A percentile compares a stretch with the other conserved stretches of the same genome.
Evolutionary conservation across 2,329 filamentous ascomycete species (phyloP).

Genomic region (Lasiodiplodia citricola): DNA sequence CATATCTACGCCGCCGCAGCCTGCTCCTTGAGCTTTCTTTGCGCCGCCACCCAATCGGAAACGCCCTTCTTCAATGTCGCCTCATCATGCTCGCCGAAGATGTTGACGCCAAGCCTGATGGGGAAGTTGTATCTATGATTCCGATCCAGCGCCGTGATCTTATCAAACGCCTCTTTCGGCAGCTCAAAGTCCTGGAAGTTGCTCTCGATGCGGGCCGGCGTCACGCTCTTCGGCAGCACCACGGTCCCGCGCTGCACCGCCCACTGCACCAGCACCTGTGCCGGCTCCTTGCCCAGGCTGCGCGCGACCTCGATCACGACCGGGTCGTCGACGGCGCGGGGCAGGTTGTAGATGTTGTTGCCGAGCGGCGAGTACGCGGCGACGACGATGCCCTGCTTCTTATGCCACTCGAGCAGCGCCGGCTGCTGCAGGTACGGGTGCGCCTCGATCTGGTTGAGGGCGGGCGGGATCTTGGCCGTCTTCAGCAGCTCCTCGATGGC

Average conservation of each 20-base stretch:
- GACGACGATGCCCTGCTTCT: constrained; percentile 54
- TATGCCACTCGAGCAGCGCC: constrained; percentile 62
- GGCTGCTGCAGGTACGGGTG: constrained; percentile 71
- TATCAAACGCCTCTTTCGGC: constrained; percentile 36
- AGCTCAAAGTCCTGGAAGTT: constrained; percentile 43
- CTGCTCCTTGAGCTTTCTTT: constrained; percentile 32
- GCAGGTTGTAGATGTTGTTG: constrained; percentile 61
- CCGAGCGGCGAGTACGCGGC: constrained; percentile 59
- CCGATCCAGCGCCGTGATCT: constrained; percentile 44
- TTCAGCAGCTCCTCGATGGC: constrained; percentile 30
- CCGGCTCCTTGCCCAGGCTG: constrained; percentile 74
- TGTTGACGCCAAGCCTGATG: constrained; percentile 25
- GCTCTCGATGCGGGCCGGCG: constrained; percentile 36
- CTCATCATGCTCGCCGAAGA: constrained; percentile 24
- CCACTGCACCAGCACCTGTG: constrained; percentile 86
- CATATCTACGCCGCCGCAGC: background rate
- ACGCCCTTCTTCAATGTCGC: constrained; percentile 36
- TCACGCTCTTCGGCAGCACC: constrained; percentile 74
- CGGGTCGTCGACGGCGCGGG: constrained; percentile 74
- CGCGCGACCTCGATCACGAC: constrained; percentile 69
- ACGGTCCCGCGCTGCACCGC: constrained; percentile 79
- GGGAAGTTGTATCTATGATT: constrained; percentile 38
- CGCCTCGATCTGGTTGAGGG: constrained; percentile 67
- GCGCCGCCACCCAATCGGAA: constrained; percentile 43
- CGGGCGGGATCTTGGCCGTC: constrained; percentile 51